Conservation (phyloP, 2,329 filamentous ascomycete species). For the Grosmannia penicillata region DNA sequence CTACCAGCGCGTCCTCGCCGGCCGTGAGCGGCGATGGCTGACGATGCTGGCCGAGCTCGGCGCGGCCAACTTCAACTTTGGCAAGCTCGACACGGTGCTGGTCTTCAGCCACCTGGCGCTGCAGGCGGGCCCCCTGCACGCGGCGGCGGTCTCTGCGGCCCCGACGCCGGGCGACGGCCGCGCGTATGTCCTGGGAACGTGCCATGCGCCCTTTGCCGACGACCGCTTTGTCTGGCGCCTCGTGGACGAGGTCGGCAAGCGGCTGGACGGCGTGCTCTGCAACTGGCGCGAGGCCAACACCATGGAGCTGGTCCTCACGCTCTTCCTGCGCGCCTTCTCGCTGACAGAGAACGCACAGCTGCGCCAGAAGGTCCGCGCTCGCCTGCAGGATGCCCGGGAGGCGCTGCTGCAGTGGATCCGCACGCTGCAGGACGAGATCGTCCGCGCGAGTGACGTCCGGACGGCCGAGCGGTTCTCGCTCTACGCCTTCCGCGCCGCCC, state of each 20-base stretch:
- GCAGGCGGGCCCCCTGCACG: constrained; percentile 36
- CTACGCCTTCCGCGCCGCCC: constrained; percentile 37
- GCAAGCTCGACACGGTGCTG: constrained; percentile 30
- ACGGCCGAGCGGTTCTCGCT: constrained; percentile 21
- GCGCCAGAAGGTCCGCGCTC: constrained; percentile 8
- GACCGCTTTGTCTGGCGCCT: constrained; percentile 31
- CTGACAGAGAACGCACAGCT: constrained; percentile 7
- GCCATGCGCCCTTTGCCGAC: constrained; percentile 36
- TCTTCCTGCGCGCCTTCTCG: constrained; percentile 26
- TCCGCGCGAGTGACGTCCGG: constrained; percentile 20
- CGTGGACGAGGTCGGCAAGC: constrained; percentile 26
- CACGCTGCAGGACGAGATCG: constrained; percentile 28
- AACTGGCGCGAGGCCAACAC: constrained; percentile 45
- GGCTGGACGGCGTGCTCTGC: constrained; percentile 26
- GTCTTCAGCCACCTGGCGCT: constrained; percentile 36
- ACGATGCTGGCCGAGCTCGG: constrained; percentile 29
- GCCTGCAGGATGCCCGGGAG: constrained; percentile 26
- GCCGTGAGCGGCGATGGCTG: constrained; percentile 31
- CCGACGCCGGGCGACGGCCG: too few species aligned
- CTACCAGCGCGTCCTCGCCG: constrained; percentile 31
- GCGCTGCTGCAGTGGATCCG: constrained; percentile 35
- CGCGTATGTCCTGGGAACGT: constrained; percentile 29
- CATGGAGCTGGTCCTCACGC: constrained; percentile 42
- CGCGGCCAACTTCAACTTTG: constrained; percentile 43
- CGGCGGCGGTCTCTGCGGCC: not conserved